Conservation (phyloP, 768 basidiomycete species). For the Boletus sp. region DNA sequence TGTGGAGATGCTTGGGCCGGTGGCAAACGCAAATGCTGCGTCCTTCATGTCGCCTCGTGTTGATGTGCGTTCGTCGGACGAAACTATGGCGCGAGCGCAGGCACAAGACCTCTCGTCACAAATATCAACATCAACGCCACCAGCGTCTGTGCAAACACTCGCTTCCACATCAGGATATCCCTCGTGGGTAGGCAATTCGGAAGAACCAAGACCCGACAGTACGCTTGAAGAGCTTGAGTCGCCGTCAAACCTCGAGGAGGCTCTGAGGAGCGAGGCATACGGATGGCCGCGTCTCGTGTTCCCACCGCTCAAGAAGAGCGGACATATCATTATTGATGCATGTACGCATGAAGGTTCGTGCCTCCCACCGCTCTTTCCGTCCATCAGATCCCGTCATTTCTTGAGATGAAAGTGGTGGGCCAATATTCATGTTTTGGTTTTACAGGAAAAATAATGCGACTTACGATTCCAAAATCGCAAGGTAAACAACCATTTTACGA, state of each 20-base stretch:
- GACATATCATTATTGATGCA: conserved; percentile 88
- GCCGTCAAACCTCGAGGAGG: conserved; percentile 43
- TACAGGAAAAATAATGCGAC: conserved; percentile 84
- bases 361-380: conserved; percentile 6
- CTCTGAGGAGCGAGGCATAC: conserved; percentile 73
- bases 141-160: conserved; percentile 4
- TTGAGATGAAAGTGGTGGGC: conserved; percentile 3
- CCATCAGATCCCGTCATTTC: background rate
- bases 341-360: conserved; percentile 77
- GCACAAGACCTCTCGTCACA: conserved; percentile 7
- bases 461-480: conserved; percentile 90
- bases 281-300: conserved; percentile 90
- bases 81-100: conserved; percentile 12
- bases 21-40: conserved; percentile 15
- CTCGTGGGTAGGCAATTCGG: background rate
- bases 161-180: conserved; percentile 8
- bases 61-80: conserved; percentile 17
- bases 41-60: conserved; percentile 26
- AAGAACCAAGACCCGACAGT: conserved; percentile 1
- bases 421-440: background rate
- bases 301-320: conserved; percentile 88
- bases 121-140: conserved; percentile 15
- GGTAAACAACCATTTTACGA: conserved; percentile 96
- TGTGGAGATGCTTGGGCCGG: conserved; percentile 16
- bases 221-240: conserved; percentile 13